Base-by-base conservation (phyloP, 176 grass and related monocot species). In the Elaeis guineensis region DNA sequence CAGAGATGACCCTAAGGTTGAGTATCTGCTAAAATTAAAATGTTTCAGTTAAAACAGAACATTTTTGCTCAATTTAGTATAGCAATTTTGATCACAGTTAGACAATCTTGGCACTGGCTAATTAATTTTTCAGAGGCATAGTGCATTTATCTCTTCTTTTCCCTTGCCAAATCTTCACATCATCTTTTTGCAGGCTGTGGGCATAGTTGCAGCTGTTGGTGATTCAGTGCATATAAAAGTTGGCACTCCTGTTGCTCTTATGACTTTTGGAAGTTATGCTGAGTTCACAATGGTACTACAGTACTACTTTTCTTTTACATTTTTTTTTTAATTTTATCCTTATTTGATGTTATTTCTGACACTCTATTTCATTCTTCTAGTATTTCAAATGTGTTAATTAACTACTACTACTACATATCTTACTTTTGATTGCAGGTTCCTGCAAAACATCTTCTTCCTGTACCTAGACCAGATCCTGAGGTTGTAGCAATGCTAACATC, bases 401-500 rank as follows among this genome's bases (percentile, higher is more conserved):
- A 44, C n/a, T n/a, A n/a, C 32, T 35, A 9, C 35, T 44, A 44
- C 25, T 64, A 25, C 39, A 54, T 48, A 19, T 71, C 82, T 25
- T 25, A 32, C 24, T 82, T 57, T n/a, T 75, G 7, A 70, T 73
- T 39, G 75, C 57, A 98, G 93, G 80, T 86, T 83, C 84, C 78
- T 71, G 87, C 81, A 61, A 98, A 89, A 55, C 85, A 85, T 83
- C 84, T 98, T 75, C 93, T 98, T 85, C 87, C 93, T 17, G 87
- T 98, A 32, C 87, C 87, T 66, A 85, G 76, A 71, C 93, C 93
- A 78, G 87, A 89, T 52, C 87, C 93, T 0, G 93, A 98, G 78
- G 93, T 98, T 55, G 87, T 98, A 16, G 93, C 93, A 19, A 98
- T 98, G 93, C 64, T 98, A 71, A 92, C 93, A 55, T 98, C 87